Evolutionary conservation across 495 filamentous ascomycete species (phyloP).

Genomic region (Hypoxylon fuscum): DNA sequence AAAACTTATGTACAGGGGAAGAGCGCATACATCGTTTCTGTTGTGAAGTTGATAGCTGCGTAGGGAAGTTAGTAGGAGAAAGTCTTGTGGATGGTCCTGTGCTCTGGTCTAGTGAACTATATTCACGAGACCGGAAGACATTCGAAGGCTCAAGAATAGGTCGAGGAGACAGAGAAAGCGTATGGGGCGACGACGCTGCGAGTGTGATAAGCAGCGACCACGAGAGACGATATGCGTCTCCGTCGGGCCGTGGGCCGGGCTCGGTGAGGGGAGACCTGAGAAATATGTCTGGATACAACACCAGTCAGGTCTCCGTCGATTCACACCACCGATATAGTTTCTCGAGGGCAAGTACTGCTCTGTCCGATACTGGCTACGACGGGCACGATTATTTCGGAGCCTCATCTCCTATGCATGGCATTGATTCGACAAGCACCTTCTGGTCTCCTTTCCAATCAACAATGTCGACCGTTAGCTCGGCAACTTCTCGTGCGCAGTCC

Average conservation of each 20-base stretch:
- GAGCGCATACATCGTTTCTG: constrained; percentile 95
- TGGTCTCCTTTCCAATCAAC: constrained; percentile 83
- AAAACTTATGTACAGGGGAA: constrained; percentile 95
- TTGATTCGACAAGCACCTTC: constrained; percentile 83
- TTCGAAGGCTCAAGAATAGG: constrained; percentile 70
- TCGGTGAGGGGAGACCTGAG: constrained; percentile 58
- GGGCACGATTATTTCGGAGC: constrained; percentile 74
- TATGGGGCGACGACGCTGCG: constrained; percentile 60
- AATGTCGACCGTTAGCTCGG: constrained; percentile 67
- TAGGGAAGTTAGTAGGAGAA: constrained; percentile 86
- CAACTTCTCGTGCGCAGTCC: constrained; percentile 63
- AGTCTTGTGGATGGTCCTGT: constrained; percentile 88
- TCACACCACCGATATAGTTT: constrained; percentile 69
- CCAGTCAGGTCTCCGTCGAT: constrained; percentile 71
- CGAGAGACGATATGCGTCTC: constrained; percentile 50
- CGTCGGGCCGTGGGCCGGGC: constrained; percentile 43
- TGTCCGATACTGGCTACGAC: constrained; percentile 72
- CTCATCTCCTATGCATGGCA: constrained; percentile 73
- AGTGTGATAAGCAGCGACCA: constrained; percentile 65
- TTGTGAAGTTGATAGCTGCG: constrained; percentile 86
- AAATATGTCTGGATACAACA: constrained; percentile 63
- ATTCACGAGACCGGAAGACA: constrained; percentile 76
- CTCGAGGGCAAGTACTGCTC: constrained; percentile 61
- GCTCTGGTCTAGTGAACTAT: constrained; percentile 91
- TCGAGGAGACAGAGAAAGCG: constrained; percentile 52